A percentile compares a stretch with the other conserved stretches of the same genome.
phyloP scores from a whole-genome alignment of 768 basidiomycete species.

The Leccinum subtestaceum region DNA sequence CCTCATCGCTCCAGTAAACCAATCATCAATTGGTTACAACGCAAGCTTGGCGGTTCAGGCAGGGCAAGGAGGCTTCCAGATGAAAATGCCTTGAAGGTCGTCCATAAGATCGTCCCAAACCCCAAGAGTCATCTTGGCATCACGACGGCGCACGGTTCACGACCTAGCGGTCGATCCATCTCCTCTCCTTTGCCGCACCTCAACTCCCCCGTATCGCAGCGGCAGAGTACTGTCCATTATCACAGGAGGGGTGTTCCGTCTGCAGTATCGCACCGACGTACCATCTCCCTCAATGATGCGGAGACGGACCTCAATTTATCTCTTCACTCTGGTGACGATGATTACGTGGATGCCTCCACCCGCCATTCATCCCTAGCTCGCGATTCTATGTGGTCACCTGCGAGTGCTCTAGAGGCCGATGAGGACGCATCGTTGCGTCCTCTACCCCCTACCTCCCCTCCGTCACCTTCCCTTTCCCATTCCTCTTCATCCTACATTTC shows the following conservation, averaged over 20 bases:
- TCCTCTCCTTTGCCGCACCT: constrained; percentile 30
- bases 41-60: constrained; percentile 73
- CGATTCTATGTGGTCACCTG: constrained; percentile 78
- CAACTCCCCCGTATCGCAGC: constrained; percentile 20
- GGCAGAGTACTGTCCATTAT: constrained; percentile 19
- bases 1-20: constrained; percentile 76
- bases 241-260: constrained; percentile 23
- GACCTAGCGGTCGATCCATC: constrained; percentile 27
- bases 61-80: constrained; percentile 51
- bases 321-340: constrained; percentile 35
- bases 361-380: constrained; percentile 60
- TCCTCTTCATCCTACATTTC: constrained; percentile 85
- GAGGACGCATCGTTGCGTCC: constrained; percentile 93
- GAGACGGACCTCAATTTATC: constrained; percentile 43
- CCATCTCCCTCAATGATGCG: constrained; percentile 64
- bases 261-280: constrained; percentile 43
- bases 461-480: constrained; percentile 81
- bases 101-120: constrained; percentile 12
- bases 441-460: constrained; percentile 82
- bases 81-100: constrained; percentile 15
- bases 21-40: constrained; percentile 87
- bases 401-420: constrained; percentile 78
- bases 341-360: constrained; percentile 46
- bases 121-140: constrained; percentile 16
- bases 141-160: constrained; percentile 12